phyloP scores from a whole-genome alignment of 2,329 filamentous ascomycete species.

The Xylaria sp. region DNA sequence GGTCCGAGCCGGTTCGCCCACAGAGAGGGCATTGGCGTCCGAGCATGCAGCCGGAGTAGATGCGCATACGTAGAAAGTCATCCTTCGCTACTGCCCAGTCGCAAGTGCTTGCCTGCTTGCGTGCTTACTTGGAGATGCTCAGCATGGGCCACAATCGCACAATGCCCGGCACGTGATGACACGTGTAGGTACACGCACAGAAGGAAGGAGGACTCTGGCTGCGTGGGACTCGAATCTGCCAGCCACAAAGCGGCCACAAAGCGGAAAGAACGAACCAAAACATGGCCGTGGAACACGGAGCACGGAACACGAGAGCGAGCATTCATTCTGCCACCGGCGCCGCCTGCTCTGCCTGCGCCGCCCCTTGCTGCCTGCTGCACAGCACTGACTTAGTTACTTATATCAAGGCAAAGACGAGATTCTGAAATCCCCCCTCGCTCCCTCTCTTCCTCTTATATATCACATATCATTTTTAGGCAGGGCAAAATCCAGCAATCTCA shows the following conservation, averaged over 20 bases:
- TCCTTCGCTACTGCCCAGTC: not conserved
- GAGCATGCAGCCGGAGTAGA: conserved; percentile 2
- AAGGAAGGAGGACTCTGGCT: not conserved
- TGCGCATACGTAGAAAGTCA: not conserved
- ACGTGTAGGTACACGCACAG: conserved; percentile 24
- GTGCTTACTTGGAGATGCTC: not conserved
- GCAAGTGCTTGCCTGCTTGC: too few species aligned
- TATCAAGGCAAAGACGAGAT: conserved; percentile 60
- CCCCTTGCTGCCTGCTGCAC: conserved; percentile 48
- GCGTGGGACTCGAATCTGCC: conserved; percentile 14
- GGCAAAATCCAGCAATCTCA: not conserved
- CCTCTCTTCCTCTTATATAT: not conserved
- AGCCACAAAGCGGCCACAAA: conserved; percentile 13
- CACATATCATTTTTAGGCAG: not conserved
- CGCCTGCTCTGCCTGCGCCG: not conserved
- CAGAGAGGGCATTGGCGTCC: conserved; percentile 3
- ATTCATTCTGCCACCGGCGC: conserved; percentile 55
- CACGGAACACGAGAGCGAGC: conserved; percentile 34
- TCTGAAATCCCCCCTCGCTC: conserved; percentile 39
- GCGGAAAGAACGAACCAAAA: not conserved
- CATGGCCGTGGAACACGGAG: conserved; percentile 62
- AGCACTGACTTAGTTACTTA: conserved; percentile 55
- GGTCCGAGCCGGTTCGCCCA: conserved; percentile 13
- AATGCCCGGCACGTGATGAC: conserved; percentile 28
- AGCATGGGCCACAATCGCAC: not conserved